Evolutionary conservation across 768 basidiomycete species (phyloP).

Genomic region (Tulasnella calospora): DNA sequence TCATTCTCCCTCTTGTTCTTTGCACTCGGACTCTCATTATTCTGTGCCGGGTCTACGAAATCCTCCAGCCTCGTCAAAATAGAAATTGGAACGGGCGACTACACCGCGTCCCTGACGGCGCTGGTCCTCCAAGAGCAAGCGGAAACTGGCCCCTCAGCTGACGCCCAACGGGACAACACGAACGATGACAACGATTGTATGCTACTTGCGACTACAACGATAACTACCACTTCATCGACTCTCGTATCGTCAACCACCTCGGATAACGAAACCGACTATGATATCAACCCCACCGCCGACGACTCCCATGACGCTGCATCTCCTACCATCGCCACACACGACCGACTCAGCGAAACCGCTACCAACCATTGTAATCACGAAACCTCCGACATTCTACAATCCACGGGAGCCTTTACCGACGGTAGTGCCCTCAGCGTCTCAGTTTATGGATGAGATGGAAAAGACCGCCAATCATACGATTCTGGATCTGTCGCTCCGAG

Average conservation of each 20-base stretch:
- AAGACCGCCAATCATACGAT: slow-evolving; percentile 89
- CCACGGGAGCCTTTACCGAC: slow-evolving; percentile 19
- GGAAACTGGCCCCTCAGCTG: neutral
- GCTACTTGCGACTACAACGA: neutral
- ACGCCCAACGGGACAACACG: neutral
- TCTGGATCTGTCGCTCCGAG: no score
- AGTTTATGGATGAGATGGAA: slow-evolving; percentile 98
- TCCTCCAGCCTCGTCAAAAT: neutral
- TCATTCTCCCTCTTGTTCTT: slow-evolving; percentile 4
- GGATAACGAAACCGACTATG: neutral
- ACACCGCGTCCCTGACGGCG: neutral
- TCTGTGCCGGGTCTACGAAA: neutral
- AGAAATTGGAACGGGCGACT: neutral
- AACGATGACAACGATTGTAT: neutral
- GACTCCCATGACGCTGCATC: neutral
- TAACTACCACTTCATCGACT: neutral
- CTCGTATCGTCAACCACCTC: neutral
- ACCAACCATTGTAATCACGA: neutral
- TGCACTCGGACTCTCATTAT: neutral
- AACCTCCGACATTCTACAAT: slow-evolving; percentile 1
- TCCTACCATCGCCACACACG: no score
- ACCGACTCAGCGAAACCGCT: neutral
- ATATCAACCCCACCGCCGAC: neutral
- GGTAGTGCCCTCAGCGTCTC: slow-evolving; percentile 54
- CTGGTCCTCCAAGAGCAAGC: no score